Percentiles rank a stretch among this genome's conserved stretches.
Evolutionary conservation across 2,329 filamentous ascomycete genomes (phyloP).

Genomic region (Incumbomyces delicatus): DNA sequence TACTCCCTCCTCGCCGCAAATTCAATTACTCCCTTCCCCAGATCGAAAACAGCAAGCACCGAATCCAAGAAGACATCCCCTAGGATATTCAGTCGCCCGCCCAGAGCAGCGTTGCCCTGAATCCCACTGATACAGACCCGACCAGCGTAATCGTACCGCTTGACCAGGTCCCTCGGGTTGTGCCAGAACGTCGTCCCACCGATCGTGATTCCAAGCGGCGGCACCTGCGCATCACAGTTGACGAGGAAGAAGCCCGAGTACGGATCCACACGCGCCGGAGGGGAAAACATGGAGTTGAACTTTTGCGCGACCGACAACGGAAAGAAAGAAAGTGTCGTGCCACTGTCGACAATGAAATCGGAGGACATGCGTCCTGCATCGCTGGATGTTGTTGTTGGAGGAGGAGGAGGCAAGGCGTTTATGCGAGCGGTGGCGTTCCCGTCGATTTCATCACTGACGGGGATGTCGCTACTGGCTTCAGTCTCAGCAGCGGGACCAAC

Average conservation of each 20-base stretch:
- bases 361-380: constrained; percentile 1
- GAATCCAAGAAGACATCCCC: constrained; percentile 42
- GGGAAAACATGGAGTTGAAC: constrained; percentile 34
- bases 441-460: background rate
- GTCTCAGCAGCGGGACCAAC: constrained; percentile 4
- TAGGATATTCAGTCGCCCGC: constrained; percentile 22
- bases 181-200: constrained; percentile 27
- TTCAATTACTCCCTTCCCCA: constrained; percentile 33
- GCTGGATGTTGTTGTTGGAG: background rate
- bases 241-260: constrained; percentile 29
- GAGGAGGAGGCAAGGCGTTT: no score
- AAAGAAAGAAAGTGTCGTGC: constrained; percentile 29
- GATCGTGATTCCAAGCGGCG: constrained; percentile 34
- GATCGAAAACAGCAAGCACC: constrained; percentile 42
- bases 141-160: constrained; percentile 15
- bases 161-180: constrained; percentile 25
- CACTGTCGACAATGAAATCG: constrained; percentile 17
- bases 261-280: constrained; percentile 29
- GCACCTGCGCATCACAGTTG: constrained; percentile 32
- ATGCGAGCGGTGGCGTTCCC: background rate
- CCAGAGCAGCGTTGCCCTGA: constrained; percentile 11
- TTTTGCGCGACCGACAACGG: constrained; percentile 28
- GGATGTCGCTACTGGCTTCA: constrained; percentile 1
- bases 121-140: constrained; percentile 19
- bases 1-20: constrained; percentile 31